These are phyloP conservation scores for Spiraea crenata DNA, from an alignment of 331 rosid species.

Conservation along the genomic window DNA sequence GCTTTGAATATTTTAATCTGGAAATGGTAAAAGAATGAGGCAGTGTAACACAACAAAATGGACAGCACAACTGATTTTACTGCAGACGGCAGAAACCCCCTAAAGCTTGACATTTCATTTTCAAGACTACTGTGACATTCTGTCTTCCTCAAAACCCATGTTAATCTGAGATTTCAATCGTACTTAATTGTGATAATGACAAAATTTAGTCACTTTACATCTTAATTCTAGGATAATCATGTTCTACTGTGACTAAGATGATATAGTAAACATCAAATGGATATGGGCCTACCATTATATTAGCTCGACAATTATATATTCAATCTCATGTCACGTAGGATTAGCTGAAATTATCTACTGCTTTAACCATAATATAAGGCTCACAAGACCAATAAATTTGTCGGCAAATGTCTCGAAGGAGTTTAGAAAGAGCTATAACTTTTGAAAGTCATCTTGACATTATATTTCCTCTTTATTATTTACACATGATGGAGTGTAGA, in stretches of 20 bases:
- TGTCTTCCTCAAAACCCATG: slow-evolving; percentile 28
- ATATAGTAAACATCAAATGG: slow-evolving; percentile 61
- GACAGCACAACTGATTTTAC: slow-evolving; percentile 66
- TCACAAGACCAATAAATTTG: too few species aligned
- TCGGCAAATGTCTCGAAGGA: too few species aligned
- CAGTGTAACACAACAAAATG: slow-evolving; percentile 58
- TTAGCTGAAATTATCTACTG: too few species aligned
- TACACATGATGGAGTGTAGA: too few species aligned
- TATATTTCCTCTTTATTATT: too few species aligned
- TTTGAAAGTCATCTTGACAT: too few species aligned
- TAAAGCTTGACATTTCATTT: slow-evolving; percentile 22
- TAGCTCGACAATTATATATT: too few species aligned
- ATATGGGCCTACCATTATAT: slow-evolving; percentile 55
- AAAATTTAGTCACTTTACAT: slow-evolving; percentile 47
- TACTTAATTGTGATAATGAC: slow-evolving; percentile 50
- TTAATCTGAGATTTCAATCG: slow-evolving; percentile 33
- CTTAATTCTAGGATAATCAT: slow-evolving; percentile 53
- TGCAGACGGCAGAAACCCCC: slow-evolving; percentile 27
- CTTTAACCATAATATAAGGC: too few species aligned
- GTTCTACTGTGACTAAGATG: slow-evolving; percentile 41
- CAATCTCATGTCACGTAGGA: too few species aligned
- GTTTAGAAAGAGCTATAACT: too few species aligned
- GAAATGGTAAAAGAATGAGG: slow-evolving; percentile 53
- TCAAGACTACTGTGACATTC: slow-evolving; percentile 26
- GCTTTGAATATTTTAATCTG: slow-evolving; percentile 37